Evolutionary conservation across 2,329 filamentous ascomycete genomes (phyloP).

Genomic region (Neodidymelliopsis sp.): DNA sequence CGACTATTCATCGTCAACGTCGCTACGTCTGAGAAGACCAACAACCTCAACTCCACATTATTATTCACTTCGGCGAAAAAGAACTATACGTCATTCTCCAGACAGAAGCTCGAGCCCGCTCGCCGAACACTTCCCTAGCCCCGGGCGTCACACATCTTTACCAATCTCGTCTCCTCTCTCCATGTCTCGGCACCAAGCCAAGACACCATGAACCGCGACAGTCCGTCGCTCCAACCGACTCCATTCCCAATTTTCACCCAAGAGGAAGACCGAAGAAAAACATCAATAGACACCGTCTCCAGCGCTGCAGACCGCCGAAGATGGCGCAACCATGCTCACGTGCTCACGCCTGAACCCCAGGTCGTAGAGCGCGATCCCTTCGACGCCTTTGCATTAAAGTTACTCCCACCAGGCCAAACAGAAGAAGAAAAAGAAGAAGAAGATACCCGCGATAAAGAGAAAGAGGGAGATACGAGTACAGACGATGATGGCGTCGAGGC

Average conservation of each 20-base stretch:
- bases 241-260: not conserved
- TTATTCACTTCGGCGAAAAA: not conserved
- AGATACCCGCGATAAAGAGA: not conserved
- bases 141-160: not conserved
- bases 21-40: not conserved
- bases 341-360: slow-evolving; percentile 29
- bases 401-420: not conserved
- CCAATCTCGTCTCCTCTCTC: not conserved
- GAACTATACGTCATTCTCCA: not conserved
- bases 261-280: slow-evolving; percentile 1
- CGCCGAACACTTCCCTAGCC: not conserved
- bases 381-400: slow-evolving; percentile 16
- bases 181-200: not conserved
- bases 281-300: slow-evolving; percentile 21
- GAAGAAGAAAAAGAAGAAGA: not conserved
- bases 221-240: slow-evolving; percentile 5
- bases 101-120: slow-evolving; percentile 2
- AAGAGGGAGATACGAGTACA: not conserved
- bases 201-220: slow-evolving; percentile 11
- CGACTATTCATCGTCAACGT: not conserved
- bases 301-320: slow-evolving; percentile 29
- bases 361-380: slow-evolving; percentile 26
- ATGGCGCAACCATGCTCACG: slow-evolving; percentile 35
- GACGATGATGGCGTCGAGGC: not conserved
- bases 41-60: not conserved